Evolutionary conservation across 1,284 basidiomycete genomes (phyloP).

Genomic region (Ceratobasidium sp.): DNA sequence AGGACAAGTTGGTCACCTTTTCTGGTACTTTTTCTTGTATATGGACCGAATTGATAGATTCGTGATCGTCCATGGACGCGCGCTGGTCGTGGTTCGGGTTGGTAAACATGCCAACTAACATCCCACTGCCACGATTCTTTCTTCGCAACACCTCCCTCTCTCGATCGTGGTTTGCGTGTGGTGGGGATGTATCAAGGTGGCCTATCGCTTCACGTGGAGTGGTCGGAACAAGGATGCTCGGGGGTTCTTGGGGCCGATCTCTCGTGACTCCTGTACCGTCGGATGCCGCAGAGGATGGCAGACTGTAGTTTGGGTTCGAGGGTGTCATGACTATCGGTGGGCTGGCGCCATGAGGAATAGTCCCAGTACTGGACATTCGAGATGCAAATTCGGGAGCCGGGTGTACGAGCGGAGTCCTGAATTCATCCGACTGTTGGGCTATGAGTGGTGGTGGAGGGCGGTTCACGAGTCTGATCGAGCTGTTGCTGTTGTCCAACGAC

Average conservation of each 20-base stretch:
- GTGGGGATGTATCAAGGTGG: slow-evolving; percentile 10
- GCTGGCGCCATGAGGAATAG: slow-evolving; percentile 19
- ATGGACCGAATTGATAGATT: slow-evolving; percentile 12
- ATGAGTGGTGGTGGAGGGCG: slow-evolving; percentile 13
- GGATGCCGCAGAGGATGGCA: background rate
- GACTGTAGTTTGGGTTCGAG: slow-evolving; percentile 23
- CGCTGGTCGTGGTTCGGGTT: slow-evolving; percentile 13
- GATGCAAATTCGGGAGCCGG: background rate
- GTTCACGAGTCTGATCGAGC: slow-evolving; percentile 7
- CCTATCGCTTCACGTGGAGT: slow-evolving; percentile 26
- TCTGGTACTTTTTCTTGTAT: slow-evolving; percentile 8
- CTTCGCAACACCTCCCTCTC: background rate
- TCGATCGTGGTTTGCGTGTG: background rate
- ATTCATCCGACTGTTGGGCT: background rate
- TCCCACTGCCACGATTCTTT: slow-evolving; percentile 26
- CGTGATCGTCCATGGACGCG: slow-evolving; percentile 14
- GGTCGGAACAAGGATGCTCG: background rate
- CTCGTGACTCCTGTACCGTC: background rate
- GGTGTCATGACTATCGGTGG: slow-evolving; percentile 1
- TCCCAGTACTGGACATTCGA: slow-evolving; percentile 12
- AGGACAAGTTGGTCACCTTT: background rate
- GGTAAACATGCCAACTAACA: slow-evolving; percentile 15
- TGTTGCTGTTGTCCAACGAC: slow-evolving; percentile 5
- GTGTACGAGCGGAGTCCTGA: background rate
- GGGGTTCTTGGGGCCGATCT: slow-evolving; percentile 8